These are phyloP conservation scores for Metschnikowia hibisci DNA, from an alignment of 805 yeast genomes.

Conservation along the genomic window DNA sequence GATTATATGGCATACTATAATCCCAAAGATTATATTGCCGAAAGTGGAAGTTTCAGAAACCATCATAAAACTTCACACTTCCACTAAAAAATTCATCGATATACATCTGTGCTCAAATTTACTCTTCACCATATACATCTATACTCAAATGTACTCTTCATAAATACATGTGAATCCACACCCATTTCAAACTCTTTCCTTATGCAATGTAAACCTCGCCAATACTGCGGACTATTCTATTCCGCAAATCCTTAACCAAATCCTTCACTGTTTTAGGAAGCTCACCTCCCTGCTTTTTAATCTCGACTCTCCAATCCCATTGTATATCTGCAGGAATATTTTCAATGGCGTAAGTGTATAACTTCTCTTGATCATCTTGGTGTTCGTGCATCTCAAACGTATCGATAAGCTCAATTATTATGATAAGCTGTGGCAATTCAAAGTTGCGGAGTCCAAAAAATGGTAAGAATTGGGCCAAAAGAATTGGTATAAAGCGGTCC, in stretches of 20 bases:
- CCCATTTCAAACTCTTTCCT: too few relatives aligned
- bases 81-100: too few relatives aligned
- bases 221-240: slow-evolving; percentile 30
- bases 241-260: slow-evolving; percentile 28
- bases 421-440: slow-evolving; percentile 19
- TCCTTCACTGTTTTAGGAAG: slow-evolving; percentile 26
- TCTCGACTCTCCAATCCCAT: slow-evolving; percentile 36
- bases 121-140: too few relatives aligned
- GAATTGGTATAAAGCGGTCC: slow-evolving; percentile 43
- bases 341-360: slow-evolving; percentile 30
- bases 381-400: slow-evolving; percentile 30
- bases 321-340: slow-evolving; percentile 16
- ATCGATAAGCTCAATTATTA: slow-evolving; percentile 36
- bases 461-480: slow-evolving; percentile 47
- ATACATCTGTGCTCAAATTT: too few relatives aligned
- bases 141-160: too few relatives aligned
- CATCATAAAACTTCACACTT: too few relatives aligned
- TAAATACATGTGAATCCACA: too few relatives aligned
- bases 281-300: slow-evolving; percentile 14
- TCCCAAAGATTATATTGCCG: too few relatives aligned
- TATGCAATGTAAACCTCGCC: slow-evolving; percentile 32
- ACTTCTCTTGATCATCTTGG: slow-evolving; percentile 26
- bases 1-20: too few relatives aligned
- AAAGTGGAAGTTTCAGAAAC: too few relatives aligned
- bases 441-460: slow-evolving; percentile 25